Conservation (phyloP, 2,329 filamentous ascomycete genomes). For the Aspergillus cejpii region DNA sequence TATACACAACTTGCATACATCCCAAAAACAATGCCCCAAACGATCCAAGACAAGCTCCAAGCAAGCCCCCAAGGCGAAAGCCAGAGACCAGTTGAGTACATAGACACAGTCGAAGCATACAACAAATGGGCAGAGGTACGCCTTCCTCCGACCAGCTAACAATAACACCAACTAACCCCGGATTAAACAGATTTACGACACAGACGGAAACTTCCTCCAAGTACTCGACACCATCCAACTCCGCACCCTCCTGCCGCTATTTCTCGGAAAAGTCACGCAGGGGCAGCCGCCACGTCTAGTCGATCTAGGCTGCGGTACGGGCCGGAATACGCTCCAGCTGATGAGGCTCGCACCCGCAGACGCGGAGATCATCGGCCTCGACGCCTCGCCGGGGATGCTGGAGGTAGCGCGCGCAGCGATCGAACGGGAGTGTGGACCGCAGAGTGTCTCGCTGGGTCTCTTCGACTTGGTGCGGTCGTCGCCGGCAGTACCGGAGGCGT, state of each 20-base stretch:
- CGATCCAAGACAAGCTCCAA: slow-evolving; percentile 19
- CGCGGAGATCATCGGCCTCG: slow-evolving; percentile 47
- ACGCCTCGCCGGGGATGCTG: slow-evolving; percentile 54
- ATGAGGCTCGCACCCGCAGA: slow-evolving; percentile 15
- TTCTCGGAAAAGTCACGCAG: slow-evolving; percentile 33
- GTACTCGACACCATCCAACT: slow-evolving; percentile 56
- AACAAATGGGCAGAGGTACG: slow-evolving; percentile 35
- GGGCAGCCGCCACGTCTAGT: slow-evolving; percentile 36
- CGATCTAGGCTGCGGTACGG: slow-evolving; percentile 62
- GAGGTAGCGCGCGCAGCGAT: slow-evolving; percentile 44
- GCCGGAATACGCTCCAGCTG: slow-evolving; percentile 55
- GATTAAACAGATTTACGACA: slow-evolving; percentile 51
- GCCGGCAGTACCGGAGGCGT: slow-evolving; percentile 14
- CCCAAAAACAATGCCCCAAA: slow-evolving; percentile 11
- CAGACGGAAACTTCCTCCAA: slow-evolving; percentile 61
- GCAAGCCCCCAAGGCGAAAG: background rate
- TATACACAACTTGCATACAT: too few relatives aligned
- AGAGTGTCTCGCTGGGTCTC: slow-evolving; percentile 24
- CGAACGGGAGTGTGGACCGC: background rate
- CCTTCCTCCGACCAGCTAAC: background rate
- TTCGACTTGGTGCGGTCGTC: slow-evolving; percentile 38
- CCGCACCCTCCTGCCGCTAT: slow-evolving; percentile 44
- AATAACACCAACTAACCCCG: background rate
- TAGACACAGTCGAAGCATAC: slow-evolving; percentile 35
- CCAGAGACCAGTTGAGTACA: slow-evolving; percentile 21